A percentile compares a stretch with the other conserved stretches of the same genome.
Evolutionary conservation across 495 filamentous ascomycete genomes (phyloP).

Genomic region (Penicillium goetzii): DNA sequence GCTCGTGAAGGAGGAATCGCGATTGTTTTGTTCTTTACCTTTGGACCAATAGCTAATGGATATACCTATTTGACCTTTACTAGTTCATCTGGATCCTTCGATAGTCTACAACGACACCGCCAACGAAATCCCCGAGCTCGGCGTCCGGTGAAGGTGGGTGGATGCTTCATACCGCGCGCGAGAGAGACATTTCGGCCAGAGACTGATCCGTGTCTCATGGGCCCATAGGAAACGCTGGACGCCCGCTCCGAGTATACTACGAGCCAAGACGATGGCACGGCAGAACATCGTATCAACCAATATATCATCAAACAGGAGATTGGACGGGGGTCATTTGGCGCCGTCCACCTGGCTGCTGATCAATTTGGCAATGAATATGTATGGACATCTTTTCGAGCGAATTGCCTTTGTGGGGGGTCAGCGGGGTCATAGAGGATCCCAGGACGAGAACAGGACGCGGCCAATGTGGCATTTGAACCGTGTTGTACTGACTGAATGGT

Average conservation of each 20-base stretch:
- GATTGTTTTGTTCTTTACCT: background rate
- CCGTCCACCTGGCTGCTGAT: slow-evolving; percentile 89
- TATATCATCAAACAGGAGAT: slow-evolving; percentile 96
- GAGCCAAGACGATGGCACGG: slow-evolving; percentile 78
- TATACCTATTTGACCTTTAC: background rate
- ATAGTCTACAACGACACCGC: slow-evolving; percentile 77
- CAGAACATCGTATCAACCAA: slow-evolving; percentile 87
- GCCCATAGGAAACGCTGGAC: slow-evolving; percentile 81
- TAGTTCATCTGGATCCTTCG: slow-evolving; percentile 57
- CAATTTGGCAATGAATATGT: slow-evolving; percentile 95
- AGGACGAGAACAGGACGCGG: background rate
- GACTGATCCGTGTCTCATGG: slow-evolving; percentile 29
- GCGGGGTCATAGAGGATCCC: background rate
- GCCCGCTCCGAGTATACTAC: slow-evolving; percentile 85
- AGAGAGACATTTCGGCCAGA: slow-evolving; percentile 19
- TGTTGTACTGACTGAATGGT: slow-evolving; percentile 3
- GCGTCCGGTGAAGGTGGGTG: slow-evolving; percentile 69
- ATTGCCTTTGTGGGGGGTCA: background rate
- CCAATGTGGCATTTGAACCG: background rate
- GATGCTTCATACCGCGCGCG: slow-evolving; percentile 11
- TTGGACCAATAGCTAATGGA: background rate
- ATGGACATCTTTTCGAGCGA: slow-evolving; percentile 34
- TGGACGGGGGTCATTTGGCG: slow-evolving; percentile 90
- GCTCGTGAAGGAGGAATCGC: background rate
- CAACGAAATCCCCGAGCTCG: slow-evolving; percentile 70